phyloP scores from a whole-genome alignment of 2,329 filamentous ascomycete species.

The Teratosphaeriaceae sp. region DNA sequence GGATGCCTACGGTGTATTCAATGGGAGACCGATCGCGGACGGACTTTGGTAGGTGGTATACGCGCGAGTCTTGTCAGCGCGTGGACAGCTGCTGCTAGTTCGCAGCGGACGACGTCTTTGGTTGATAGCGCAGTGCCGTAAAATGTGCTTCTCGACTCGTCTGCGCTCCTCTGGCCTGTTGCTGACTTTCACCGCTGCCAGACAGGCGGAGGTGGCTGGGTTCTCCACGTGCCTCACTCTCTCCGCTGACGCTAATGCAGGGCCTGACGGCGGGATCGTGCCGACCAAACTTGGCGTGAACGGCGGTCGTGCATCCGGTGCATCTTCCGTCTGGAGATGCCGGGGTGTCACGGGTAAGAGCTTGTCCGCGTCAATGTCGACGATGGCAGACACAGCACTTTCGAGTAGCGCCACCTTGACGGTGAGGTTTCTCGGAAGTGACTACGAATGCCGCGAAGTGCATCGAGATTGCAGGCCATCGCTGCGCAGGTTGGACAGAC shows the following conservation, averaged over 20 bases:
- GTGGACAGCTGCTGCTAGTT: too few relatives aligned
- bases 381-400: neutral
- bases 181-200: conserved; percentile 3
- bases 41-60: too few relatives aligned
- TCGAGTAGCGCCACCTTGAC: neutral
- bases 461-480: conserved; percentile 6
- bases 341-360: conserved; percentile 9
- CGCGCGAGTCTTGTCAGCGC: too few relatives aligned
- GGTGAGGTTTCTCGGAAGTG: neutral
- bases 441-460: conserved; percentile 7
- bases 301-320: too few relatives aligned
- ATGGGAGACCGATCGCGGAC: too few relatives aligned
- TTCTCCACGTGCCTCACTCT: neutral
- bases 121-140: too few relatives aligned
- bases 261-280: conserved; percentile 2
- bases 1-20: too few relatives aligned
- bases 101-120: too few relatives aligned
- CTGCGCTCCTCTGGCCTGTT: too few relatives aligned
- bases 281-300: conserved; percentile 3
- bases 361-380: neutral
- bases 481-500: conserved; percentile 1
- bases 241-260: too few relatives aligned
- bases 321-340: conserved; percentile 1
- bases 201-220: conserved; percentile 4
- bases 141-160: too few relatives aligned